Conservation (phyloP, 2,329 filamentous ascomycete genomes). For the Biscogniauxia marginata region DNA sequence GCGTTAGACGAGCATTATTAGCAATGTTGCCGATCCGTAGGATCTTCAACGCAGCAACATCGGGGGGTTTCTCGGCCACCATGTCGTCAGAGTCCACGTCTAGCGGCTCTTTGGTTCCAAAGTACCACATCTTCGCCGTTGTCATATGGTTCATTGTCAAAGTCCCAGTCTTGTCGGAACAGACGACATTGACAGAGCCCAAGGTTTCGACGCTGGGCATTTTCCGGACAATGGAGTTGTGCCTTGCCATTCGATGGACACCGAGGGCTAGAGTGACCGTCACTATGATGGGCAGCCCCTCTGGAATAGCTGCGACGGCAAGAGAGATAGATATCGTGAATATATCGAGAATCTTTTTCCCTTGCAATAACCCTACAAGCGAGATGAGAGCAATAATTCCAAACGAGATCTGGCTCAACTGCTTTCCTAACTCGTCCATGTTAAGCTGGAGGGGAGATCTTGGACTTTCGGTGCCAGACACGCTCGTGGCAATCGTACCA, state of each 20-base stretch:
- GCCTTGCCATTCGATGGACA: conserved; percentile 92
- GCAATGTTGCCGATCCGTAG: conserved; percentile 93
- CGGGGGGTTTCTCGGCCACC: conserved; percentile 56
- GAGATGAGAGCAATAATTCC: conserved; percentile 92
- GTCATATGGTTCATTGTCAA: conserved; percentile 99
- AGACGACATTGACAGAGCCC: conserved; percentile 99
- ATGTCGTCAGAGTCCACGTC: conserved; percentile 57
- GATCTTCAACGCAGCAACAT: conserved; percentile 74
- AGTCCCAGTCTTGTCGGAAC: conserved; percentile 96
- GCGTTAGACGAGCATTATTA: conserved; percentile 84
- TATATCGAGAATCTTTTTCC: conserved; percentile 86
- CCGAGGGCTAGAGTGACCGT: conserved; percentile 94
- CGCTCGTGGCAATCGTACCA: conserved; percentile 89
- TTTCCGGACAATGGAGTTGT: conserved; percentile 91
- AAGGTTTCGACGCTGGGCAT: conserved; percentile 97
- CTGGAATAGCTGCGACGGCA: conserved; percentile 92
- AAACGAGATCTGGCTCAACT: conserved; percentile 96
- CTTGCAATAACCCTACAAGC: conserved; percentile 83
- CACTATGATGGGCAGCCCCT: conserved; percentile 96
- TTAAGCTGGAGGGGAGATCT: conserved; percentile 90
- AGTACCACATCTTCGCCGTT: conserved; percentile 94
- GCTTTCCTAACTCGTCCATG: conserved; percentile 96
- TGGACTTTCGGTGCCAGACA: conserved; percentile 93
- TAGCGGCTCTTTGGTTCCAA: conserved; percentile 60
- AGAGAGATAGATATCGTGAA: conserved; percentile 97